Evolutionary conservation across 140 eudicot species (phyloP).

Genomic region (Artemisia princeps): DNA sequence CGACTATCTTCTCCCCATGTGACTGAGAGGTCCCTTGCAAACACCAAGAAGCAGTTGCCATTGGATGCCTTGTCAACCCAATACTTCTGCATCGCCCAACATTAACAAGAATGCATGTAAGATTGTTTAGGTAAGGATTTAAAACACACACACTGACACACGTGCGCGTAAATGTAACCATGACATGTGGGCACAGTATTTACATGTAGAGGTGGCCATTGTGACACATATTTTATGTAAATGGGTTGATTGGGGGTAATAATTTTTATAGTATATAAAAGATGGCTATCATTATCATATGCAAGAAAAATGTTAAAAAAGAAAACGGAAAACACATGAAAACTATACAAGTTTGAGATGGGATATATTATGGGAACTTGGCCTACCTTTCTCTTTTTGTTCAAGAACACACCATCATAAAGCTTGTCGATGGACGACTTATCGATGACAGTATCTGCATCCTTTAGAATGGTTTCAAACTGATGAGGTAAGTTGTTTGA

Average conservation of each 20-base stretch:
- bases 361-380: background rate
- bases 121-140: conserved; percentile 1
- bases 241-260: background rate
- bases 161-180: background rate
- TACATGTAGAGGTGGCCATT: background rate
- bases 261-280: background rate
- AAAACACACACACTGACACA: background rate
- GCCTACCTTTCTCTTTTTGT: conserved; percentile 49
- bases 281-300: background rate
- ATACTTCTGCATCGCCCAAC: conserved; percentile 43
- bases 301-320: background rate
- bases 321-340: background rate
- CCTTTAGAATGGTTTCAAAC: conserved; percentile 48
- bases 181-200: background rate
- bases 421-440: conserved; percentile 44
- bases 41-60: conserved; percentile 60
- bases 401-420: conserved; percentile 59
- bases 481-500: conserved; percentile 48
- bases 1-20: conserved; percentile 64
- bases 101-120: background rate
- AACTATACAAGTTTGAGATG: background rate
- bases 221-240: too few relatives aligned
- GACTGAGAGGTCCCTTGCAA: conserved; percentile 50
- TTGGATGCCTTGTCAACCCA: conserved; percentile 55
- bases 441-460: conserved; percentile 45